Base-by-base conservation (phyloP, 2,329 filamentous ascomycete genomes). In the Decorospora gaudefroyi region DNA sequence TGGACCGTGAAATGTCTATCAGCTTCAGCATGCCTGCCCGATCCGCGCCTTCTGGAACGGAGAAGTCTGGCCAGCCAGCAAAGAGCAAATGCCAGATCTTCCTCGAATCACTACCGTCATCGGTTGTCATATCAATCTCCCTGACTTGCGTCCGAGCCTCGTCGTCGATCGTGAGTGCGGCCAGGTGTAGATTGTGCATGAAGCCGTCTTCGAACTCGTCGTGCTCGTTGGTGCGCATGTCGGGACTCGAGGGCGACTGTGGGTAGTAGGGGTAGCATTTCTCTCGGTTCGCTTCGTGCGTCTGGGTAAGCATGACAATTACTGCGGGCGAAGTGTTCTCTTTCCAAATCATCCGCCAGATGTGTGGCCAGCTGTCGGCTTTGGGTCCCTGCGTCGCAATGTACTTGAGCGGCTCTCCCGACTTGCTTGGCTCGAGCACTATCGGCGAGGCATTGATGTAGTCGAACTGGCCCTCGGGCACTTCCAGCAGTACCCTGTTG, bases 341-440 rank as follows among this genome's bases (percentile, higher is more conserved):
- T 62, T 95, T 85, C 67, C 88, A 88, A 23, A 96, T 78, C 93
- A 99, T 99, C 64, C 93, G 88, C 88, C 92, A 99, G 55, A 95
- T 88, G 64, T 95, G 90, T 55, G 85, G 82, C 42, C 86, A 78
- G 11, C 87, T 88, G 17, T 82, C 81, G 47, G 78, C 71, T 62
- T 91, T 96, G 4, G 93, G 93, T 0, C 93, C 93, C 74, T 95
- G 90, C 69, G 95, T 96, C 38, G 91, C 93, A 58, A 99, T 96
- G 70, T 95, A 97, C 41, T 80, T 79, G 43, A 73, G 70, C 34
- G 71, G 61, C 26, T 67, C 68, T 23, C 67, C 63, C 2, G 75
- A 57, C 57, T 62, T 55, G 55, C 74, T 64, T 45, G 72, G 61
- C 58, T 71, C 61, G 61, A 76, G 54, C 44, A 64, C 51, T 17